Evolutionary conservation across 345 rosid genomes (phyloP).

Genomic region (Rhodamnia argentea): DNA sequence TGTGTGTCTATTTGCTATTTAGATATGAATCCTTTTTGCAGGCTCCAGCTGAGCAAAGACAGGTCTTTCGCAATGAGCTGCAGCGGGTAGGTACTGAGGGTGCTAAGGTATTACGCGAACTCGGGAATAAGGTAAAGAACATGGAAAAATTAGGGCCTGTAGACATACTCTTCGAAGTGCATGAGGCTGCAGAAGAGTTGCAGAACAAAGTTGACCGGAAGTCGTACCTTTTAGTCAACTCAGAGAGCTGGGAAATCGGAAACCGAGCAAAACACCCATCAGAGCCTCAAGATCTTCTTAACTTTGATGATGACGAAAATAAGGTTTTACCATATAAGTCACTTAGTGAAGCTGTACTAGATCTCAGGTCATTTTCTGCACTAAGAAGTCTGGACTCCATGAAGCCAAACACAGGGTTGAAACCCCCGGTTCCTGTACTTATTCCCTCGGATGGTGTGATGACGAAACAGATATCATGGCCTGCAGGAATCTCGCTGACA

Average conservation of each 20-base stretch:
- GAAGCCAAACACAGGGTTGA: neutral
- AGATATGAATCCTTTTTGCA: conserved; percentile 3
- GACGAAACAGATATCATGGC: conserved; percentile 56
- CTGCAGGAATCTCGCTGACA: conserved; percentile 23
- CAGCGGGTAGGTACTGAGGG: conserved; percentile 61
- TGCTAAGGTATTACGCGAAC: conserved; percentile 62
- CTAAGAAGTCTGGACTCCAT: conserved; percentile 11
- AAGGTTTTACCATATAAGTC: conserved; percentile 47
- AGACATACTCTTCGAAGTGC: conserved; percentile 59
- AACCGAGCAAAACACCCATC: conserved; percentile 23
- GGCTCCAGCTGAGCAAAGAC: conserved; percentile 80
- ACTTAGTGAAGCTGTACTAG: conserved; percentile 66
- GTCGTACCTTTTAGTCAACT: conserved; percentile 76
- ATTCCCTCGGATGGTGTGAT: conserved; percentile 9
- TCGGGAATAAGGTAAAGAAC: conserved; percentile 65
- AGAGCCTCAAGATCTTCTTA: conserved; percentile 42
- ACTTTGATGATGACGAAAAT: conserved; percentile 31
- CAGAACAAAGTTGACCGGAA: conserved; percentile 67
- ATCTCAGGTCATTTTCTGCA: conserved; percentile 27
- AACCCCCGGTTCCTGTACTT: conserved; percentile 5
- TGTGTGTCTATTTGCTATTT: neutral
- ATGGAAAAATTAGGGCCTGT: conserved; percentile 70
- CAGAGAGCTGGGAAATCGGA: conserved; percentile 87
- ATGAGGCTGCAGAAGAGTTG: conserved; percentile 70
- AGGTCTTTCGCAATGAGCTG: conserved; percentile 58